Base-by-base conservation (phyloP, 1,284 basidiomycete genomes). In the Fomitopsis palustris region DNA sequence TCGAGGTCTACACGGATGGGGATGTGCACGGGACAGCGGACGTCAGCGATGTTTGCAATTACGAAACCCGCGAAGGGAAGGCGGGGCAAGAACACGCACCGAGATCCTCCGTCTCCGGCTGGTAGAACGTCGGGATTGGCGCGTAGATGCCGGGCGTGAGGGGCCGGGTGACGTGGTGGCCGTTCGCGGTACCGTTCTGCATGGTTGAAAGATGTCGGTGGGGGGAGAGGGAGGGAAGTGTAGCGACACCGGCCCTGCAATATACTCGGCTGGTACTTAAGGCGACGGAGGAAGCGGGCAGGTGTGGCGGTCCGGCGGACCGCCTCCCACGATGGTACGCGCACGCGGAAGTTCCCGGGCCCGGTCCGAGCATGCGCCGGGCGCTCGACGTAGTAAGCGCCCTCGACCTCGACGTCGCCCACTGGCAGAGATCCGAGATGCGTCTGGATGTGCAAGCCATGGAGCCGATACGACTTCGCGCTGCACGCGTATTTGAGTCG, bases 91-190 rank as follows among this genome's bases (percentile, higher is more conserved):
- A 25, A 19, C 21, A 72, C 83, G 69, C 65, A 92, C 92, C 91
- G 62, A 95, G 81, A 66, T 95, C 92, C 74, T 95, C 92, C 52
- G 85, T 81, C 49, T 80, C 78, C 7, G 81, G 80, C 39, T 86
- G 74, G 77, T 94, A 94, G 77, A 95, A 95, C 14, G 91, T 86
- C 10, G 90, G 92, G 68, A 94, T 88, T 31, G 93, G 93, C 12
- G 90, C 90, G 75, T 83, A 95, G 59, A 95, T 85, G 42, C 93
- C 93, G n/a, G 90, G 73, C 58, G 77, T 83, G 64, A 93, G 77
- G 16, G 83, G 79, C 53, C 88, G 83, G 27, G 64, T 59, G 49
- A 58, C 56, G 45, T 37, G 37, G 35, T 61, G 52, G 23, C 54
- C 49, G 49, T 52, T 52, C 19, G 29, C 38, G 19, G 59, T 45